These are phyloP conservation scores for Theobroma grandiflorum DNA, from an alignment of 441 rosid species.

Conservation along the genomic window DNA sequence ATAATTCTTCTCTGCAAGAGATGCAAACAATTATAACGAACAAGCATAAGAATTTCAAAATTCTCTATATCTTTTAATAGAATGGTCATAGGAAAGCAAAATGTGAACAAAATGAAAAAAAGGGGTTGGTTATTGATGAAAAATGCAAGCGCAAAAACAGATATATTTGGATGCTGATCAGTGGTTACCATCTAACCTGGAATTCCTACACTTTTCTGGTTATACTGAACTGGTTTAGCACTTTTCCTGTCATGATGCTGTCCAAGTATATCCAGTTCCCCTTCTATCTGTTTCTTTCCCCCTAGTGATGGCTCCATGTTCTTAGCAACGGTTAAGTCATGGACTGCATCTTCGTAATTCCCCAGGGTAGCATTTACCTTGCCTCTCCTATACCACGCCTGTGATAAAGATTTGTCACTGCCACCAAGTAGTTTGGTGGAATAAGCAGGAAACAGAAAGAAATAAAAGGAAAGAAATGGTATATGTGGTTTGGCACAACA, in stretches of 20 bases:
- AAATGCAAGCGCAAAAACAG: not conserved
- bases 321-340: slow-evolving; percentile 66
- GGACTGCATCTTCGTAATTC: slow-evolving; percentile 54
- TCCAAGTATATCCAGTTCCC: slow-evolving; percentile 52
- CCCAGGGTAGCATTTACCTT: slow-evolving; percentile 73
- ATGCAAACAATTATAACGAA: not conserved
- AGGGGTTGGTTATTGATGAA: not conserved
- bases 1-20: slow-evolving; percentile 9
- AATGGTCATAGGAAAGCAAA: not conserved
- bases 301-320: slow-evolving; percentile 55
- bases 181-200: slow-evolving; percentile 46
- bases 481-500: not conserved
- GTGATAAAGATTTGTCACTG: slow-evolving; percentile 20
- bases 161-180: slow-evolving; percentile 8
- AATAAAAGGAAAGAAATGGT: slow-evolving; percentile 2
- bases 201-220: slow-evolving; percentile 29
- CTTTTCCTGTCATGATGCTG: slow-evolving; percentile 32
- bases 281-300: slow-evolving; percentile 83
- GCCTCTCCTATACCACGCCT: slow-evolving; percentile 95
- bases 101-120: not conserved
- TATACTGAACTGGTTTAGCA: slow-evolving; percentile 24
- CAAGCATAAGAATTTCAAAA: not conserved
- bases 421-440: slow-evolving; percentile 2
- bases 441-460: not conserved
- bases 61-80: not conserved